Conservation (phyloP, 495 filamentous ascomycete species). For the Amniculicola lignicola region DNA sequence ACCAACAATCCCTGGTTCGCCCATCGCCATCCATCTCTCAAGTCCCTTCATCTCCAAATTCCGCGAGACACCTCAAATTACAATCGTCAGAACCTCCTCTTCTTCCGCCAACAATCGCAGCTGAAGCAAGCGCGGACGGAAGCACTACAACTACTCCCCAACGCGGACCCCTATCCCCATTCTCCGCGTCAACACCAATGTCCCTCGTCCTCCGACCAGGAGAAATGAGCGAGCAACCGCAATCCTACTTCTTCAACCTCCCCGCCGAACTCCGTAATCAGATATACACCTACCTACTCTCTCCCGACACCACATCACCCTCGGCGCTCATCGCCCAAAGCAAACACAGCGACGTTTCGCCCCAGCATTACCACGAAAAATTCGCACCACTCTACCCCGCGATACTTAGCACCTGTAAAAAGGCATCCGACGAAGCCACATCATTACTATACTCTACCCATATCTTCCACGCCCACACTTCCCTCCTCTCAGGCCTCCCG, state of each 20-base stretch:
- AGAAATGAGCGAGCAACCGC: background rate
- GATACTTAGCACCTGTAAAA: slow-evolving; percentile 45
- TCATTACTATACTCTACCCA: slow-evolving; percentile 51
- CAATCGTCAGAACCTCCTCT: background rate
- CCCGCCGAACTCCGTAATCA: slow-evolving; percentile 52
- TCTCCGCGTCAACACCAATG: too few species aligned
- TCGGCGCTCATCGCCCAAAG: background rate
- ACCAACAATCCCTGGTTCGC: slow-evolving; percentile 9
- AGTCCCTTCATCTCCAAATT: background rate
- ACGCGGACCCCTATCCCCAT: slow-evolving; percentile 3
- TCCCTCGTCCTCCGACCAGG: too few species aligned
- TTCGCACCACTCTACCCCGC: slow-evolving; percentile 36
- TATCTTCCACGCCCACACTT: slow-evolving; percentile 52
- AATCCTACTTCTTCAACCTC: slow-evolving; percentile 43
- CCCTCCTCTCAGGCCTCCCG: slow-evolving; percentile 47
- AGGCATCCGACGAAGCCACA: slow-evolving; percentile 45
- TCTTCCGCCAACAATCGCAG: slow-evolving; percentile 1
- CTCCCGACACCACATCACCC: slow-evolving; percentile 16
- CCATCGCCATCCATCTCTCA: background rate
- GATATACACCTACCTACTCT: slow-evolving; percentile 49
- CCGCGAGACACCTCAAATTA: background rate
- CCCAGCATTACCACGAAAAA: slow-evolving; percentile 8
- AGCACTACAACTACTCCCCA: background rate
- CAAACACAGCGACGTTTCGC: background rate
- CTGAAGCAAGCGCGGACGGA: background rate